Base-by-base conservation (phyloP, 805 yeast genomes). In the Lipomyces spencermartinsiae region DNA sequence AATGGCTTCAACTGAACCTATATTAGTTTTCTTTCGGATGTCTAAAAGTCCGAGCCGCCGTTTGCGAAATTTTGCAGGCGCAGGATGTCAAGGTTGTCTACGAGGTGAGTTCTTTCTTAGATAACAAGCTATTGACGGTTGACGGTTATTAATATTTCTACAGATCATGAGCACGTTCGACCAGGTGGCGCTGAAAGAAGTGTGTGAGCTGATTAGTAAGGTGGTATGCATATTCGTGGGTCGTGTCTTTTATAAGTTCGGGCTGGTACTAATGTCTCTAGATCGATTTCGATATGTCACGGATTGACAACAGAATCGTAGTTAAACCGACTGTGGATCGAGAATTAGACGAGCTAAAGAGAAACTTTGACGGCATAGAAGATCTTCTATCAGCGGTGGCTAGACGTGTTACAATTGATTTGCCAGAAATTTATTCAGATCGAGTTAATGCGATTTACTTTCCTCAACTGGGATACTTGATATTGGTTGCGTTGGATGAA, bases 401-500 rank as follows among this genome's bases (percentile, higher is more conserved):
- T 1, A 49, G 54, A 1, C 39, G 16, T 4, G 64, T 63, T 16
- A 55, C 56, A 6, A 56, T 56, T 22, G 64, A 63, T 49, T n/a
- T 63, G 7, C 60, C 65, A 1, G 14, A 29, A 39, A 61, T 22
- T 25, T 65, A 31, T 62, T 58, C 9, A n/a, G 65, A 69, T 1
- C 73, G 72, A 4, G n/a, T 71, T 1, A 81, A 80, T 63, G 80
- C 80, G 0, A 79, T 80, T 0, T 83, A 83, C 69, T 80, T 83
- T 33, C 86, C 86, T 2, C 85, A 83, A 57, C 67, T 83, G 29
- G 86, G 86, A 0, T 83, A 78, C 61, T 69, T 83, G 54, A 73
- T 81, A 0, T 76, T 80, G 0, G 60, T 79, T 1, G 76, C 75
- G 19, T 31, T 58, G 1, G 46, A 59, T 4, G 56, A 68, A 10